A percentile compares a stretch with the other conserved stretches of the same genome.
These are phyloP conservation scores for Pisolithus orientalis DNA, from an alignment of 768 basidiomycete species.

Conservation along the genomic window DNA sequence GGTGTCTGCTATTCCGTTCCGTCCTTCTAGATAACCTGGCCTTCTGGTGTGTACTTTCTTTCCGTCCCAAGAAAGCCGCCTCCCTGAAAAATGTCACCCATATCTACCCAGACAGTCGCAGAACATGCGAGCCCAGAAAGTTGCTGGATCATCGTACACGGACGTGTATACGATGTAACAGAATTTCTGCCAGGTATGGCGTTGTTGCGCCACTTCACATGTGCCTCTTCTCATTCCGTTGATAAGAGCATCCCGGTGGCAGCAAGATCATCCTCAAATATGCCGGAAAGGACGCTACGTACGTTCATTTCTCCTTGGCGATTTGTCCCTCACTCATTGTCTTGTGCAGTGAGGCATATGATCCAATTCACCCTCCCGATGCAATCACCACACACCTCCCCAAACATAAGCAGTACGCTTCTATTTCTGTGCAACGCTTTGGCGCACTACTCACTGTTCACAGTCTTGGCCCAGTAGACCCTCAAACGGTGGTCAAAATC, in stretches of 20 bases:
- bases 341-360: slow-evolving; percentile 54
- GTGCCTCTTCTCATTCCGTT: neutral
- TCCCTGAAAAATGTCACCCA: slow-evolving; percentile 13
- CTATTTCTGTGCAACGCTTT: neutral
- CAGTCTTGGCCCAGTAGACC: slow-evolving; percentile 64
- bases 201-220: neutral
- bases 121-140: slow-evolving; percentile 45
- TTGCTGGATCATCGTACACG: slow-evolving; percentile 74
- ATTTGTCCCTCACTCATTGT: neutral
- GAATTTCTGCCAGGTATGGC: slow-evolving; percentile 54
- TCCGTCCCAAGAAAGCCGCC: neutral
- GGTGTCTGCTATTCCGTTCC: slow-evolving; percentile 13
- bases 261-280: slow-evolving; percentile 77
- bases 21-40: neutral
- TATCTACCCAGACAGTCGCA: slow-evolving; percentile 39
- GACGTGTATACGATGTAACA: slow-evolving; percentile 68
- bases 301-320: slow-evolving; percentile 22
- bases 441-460: neutral
- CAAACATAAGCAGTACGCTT: slow-evolving; percentile 64
- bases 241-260: slow-evolving; percentile 45
- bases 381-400: slow-evolving; percentile 68
- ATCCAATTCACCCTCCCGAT: slow-evolving; percentile 79
- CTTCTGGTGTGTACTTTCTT: neutral
- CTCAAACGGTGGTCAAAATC: slow-evolving; percentile 54
- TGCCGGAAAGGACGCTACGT: slow-evolving; percentile 85